phyloP scores from a whole-genome alignment of 345 rosid genomes.

The Lepidium sativum region DNA sequence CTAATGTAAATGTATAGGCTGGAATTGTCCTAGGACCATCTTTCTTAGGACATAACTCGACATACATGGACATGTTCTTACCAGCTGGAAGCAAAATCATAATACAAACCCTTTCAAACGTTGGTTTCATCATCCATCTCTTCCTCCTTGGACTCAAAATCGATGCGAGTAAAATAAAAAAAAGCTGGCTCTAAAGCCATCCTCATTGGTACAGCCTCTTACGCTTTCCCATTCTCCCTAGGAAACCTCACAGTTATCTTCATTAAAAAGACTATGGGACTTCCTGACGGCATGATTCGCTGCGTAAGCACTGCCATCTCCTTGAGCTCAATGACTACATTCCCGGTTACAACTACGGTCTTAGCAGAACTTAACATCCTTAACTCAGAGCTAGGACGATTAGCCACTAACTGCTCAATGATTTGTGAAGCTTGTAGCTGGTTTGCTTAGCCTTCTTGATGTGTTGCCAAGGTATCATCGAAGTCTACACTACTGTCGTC shows the following conservation, averaged over 20 bases:
- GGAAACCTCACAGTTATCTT: conserved; percentile 13
- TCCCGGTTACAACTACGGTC: conserved; percentile 28
- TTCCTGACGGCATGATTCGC: neutral
- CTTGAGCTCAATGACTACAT: conserved; percentile 25
- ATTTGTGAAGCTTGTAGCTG: conserved; percentile 23
- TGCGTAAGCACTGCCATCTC: conserved; percentile 6
- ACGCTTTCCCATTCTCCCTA: conserved; percentile 23
- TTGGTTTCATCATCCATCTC: conserved; percentile 28
- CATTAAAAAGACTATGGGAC: neutral
- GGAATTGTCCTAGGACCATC: conserved; percentile 27
- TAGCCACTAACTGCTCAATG: conserved; percentile 27
- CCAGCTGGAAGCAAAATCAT: conserved; percentile 20
- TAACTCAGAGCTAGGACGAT: conserved; percentile 28
- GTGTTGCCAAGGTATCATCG: conserved; percentile 33
- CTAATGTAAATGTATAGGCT: conserved; percentile 12
- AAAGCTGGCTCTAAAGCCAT: conserved; percentile 18
- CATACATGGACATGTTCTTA: conserved; percentile 3
- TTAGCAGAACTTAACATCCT: conserved; percentile 25
- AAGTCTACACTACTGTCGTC: conserved; percentile 18
- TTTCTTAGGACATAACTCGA: conserved; percentile 12
- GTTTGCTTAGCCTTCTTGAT: conserved; percentile 27
- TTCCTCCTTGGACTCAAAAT: conserved; percentile 25
- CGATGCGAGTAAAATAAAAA: conserved; percentile 19
- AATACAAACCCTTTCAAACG: conserved; percentile 23
- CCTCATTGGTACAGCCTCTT: conserved; percentile 25